Base-by-base conservation (phyloP, 768 basidiomycete genomes). In the Lactarius pseudohatsudake region DNA sequence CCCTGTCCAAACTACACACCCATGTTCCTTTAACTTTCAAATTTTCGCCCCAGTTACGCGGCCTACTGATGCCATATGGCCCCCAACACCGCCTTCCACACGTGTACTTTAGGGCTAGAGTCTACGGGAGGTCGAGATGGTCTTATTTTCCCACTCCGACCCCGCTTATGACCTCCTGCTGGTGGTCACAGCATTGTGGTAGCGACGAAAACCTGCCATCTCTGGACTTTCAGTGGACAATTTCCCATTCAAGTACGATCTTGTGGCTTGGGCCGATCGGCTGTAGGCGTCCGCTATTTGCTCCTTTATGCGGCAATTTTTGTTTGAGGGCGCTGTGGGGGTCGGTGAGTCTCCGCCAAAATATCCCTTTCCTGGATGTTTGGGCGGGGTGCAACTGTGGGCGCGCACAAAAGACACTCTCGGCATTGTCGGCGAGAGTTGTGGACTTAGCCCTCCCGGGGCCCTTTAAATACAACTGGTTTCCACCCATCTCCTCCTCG, bases 361-460 rank as follows among this genome's bases (percentile, higher is more conserved):
- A 64, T 53, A 20, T 67, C 5, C 66, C 66, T 40, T 67, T 60
- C 13, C 43, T 40, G 58, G 34, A 1, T 58, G 56, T 67, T 67
- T 63, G 61, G 47, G 30, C 41, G 1, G 62, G 26, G 32, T 55
- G 53, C 57, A 32, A 15, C 62, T 64, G 62, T 64, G 43, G 66
- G 58, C 58, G 41, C 43, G 56, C 66, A 55, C 41, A 15, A 43
- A n/a, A 47, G 28, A 53, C 59, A 13, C 26, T 20, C 26, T 30
- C 58, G 66, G 57, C 34, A 5, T 56, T 41, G 20, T 34, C 66
- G 57, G 34, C 45, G 53, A 34, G 8, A 20, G 11, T 56, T 13
- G n/a, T 47, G 28, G 6, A 55, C 59, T 22, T 56, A 8, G 32
- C 16, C 50, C 26, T 9, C 57, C 57, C 41, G 26, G 34, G 8